Evolutionary conservation across 202 grass and related monocot genomes (phyloP).

Genomic region (Hordeum pubiflorum): DNA sequence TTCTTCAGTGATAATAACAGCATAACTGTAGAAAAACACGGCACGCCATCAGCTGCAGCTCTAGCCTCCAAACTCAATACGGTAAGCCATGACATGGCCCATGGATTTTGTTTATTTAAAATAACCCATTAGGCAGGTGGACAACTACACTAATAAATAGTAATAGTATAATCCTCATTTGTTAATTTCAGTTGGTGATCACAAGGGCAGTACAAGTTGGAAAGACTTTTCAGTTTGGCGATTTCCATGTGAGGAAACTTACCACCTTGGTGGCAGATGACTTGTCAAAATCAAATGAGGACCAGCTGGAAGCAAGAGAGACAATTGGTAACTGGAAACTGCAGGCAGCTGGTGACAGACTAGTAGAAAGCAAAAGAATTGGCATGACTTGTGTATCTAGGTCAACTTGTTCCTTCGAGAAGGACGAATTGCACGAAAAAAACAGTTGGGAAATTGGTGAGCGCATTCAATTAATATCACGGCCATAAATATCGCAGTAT

Average conservation of each 20-base stretch:
- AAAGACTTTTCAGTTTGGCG: neutral
- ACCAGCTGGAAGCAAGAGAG: neutral
- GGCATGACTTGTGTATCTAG: neutral
- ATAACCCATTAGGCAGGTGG: neutral
- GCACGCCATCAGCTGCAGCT: no score
- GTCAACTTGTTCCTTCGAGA: neutral
- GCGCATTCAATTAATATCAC: no score
- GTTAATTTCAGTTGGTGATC: neutral
- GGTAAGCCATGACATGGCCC: neutral
- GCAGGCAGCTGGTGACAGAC: neutral
- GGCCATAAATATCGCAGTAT: no score
- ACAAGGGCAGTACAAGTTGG: neutral
- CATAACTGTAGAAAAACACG: neutral
- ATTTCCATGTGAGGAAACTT: neutral
- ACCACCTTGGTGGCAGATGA: neutral
- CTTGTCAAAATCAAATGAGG: neutral
- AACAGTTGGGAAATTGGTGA: neutral
- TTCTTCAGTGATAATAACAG: constrained; percentile 6
- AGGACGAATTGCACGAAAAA: neutral
- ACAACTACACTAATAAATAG: neutral
- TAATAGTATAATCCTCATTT: neutral
- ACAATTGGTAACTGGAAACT: neutral
- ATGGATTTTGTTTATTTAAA: neutral
- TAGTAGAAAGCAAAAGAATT: neutral
- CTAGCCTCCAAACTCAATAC: neutral